Percentiles rank a stretch among this genome's conserved stretches.
These are phyloP conservation scores for Penicillium argentinense DNA, from an alignment of 495 filamentous ascomycete genomes.

Conservation along the genomic window DNA sequence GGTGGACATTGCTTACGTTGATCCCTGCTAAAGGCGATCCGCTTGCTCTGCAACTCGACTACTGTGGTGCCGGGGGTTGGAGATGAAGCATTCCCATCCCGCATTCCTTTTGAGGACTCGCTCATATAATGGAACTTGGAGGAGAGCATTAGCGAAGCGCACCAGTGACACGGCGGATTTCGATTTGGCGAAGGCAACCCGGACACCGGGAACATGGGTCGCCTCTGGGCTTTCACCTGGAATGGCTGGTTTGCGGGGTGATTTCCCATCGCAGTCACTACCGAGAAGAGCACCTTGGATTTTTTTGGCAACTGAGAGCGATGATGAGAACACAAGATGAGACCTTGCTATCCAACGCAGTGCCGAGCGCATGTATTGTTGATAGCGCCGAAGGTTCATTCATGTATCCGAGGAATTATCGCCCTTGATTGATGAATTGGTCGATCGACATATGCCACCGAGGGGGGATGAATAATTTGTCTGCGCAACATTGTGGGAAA, in stretches of 20 bases:
- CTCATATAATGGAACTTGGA: conserved; percentile 25
- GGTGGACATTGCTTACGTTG: conserved; percentile 20
- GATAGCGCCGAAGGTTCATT: conserved; percentile 2
- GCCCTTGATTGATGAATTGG: conserved; percentile 8
- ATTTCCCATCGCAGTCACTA: conserved; percentile 20
- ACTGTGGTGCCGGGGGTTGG: conserved; percentile 38
- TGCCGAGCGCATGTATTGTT: conserved; percentile 5
- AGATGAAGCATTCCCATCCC: conserved; percentile 26
- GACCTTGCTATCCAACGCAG: conserved; percentile 11
- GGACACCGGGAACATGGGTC: neutral
- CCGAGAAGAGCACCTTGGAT: conserved; percentile 2
- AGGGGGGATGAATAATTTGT: neutral
- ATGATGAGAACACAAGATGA: conserved; percentile 12
- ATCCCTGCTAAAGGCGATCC: conserved; percentile 14
- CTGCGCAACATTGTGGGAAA: neutral
- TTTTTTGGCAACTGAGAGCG: conserved; percentile 2
- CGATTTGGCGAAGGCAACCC: conserved; percentile 4
- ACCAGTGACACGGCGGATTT: conserved; percentile 26
- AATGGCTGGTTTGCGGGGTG: conserved; percentile 23
- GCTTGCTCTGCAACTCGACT: conserved; percentile 31
- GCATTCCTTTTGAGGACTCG: conserved; percentile 18
- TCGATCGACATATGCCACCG: neutral
- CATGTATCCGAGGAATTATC: conserved; percentile 11
- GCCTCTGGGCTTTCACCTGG: neutral
- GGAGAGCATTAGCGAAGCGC: conserved; percentile 60